Evolutionary conservation across 768 basidiomycete species (phyloP).

Genomic region (Hygrocybe punicea): DNA sequence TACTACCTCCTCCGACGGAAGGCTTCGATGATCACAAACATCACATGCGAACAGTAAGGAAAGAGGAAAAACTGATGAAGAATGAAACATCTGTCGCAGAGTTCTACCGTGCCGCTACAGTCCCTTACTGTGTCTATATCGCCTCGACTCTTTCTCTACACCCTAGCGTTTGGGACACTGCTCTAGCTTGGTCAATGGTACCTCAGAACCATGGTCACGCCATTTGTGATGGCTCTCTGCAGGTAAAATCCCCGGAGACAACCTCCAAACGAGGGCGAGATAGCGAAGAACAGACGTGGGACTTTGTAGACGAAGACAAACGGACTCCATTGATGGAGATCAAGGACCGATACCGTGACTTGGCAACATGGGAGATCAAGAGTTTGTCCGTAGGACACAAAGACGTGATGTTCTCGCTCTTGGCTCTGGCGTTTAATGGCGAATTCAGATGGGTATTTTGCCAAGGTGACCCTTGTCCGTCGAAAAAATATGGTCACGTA

Average conservation of each 20-base stretch:
- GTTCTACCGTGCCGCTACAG: neutral
- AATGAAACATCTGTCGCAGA: neutral
- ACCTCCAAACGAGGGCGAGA: neutral
- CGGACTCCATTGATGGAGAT: neutral
- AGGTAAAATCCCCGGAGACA: neutral
- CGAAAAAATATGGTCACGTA: neutral
- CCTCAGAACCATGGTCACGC: neutral
- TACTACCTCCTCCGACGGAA: neutral
- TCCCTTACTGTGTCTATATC: neutral
- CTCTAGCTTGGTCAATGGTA: neutral
- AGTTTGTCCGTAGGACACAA: constrained; percentile 1
- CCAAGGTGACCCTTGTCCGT: neutral
- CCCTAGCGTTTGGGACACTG: neutral
- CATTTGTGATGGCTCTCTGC: neutral
- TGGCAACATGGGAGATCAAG: constrained; percentile 7
- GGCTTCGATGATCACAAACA: neutral
- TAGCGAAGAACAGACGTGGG: neutral
- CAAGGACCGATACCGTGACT: neutral
- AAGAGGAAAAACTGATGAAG: neutral
- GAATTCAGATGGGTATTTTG: neutral
- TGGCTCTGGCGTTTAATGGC: neutral
- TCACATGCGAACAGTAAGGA: neutral
- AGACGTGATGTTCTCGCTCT: neutral
- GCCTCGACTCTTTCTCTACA: constrained; percentile 5
- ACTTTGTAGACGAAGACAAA: neutral